Conservation (phyloP, 148 eudicot genomes). For the Chenopodium suecicum region DNA sequence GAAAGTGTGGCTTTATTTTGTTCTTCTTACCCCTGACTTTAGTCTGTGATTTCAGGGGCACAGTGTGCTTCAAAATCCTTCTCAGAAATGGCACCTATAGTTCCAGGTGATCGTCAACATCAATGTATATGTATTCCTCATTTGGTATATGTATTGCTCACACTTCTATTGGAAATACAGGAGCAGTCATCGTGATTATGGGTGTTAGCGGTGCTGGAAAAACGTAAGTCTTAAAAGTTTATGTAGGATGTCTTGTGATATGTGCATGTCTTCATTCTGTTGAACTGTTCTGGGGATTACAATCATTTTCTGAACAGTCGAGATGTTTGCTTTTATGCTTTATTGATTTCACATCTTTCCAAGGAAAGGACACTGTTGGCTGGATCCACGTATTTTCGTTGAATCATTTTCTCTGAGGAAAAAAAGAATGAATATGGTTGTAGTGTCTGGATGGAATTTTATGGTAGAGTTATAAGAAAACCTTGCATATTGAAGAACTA, state of each 20-base stretch:
- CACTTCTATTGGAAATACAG: conserved; percentile 29
- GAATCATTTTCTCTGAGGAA: too few relatives aligned
- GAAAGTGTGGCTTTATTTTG: too few relatives aligned
- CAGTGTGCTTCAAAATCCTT: conserved; percentile 9
- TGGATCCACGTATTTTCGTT: too few relatives aligned
- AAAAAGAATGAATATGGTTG: too few relatives aligned
- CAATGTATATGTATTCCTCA: background rate
- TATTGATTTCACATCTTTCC: too few relatives aligned
- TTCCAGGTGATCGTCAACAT: conserved; percentile 22
- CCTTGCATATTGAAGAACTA: background rate
- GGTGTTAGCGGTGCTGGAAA: conserved; percentile 96
- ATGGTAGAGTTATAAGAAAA: background rate
- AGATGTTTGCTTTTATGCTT: background rate
- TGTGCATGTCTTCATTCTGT: background rate
- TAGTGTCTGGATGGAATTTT: too few relatives aligned
- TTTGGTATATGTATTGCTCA: background rate
- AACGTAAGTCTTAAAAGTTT: conserved; percentile 52
- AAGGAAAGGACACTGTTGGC: too few relatives aligned
- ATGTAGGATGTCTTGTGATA: background rate
- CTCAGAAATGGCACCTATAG: conserved; percentile 17
- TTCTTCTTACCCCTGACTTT: background rate
- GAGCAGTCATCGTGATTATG: conserved; percentile 64
- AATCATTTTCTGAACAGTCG: background rate
- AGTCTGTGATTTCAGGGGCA: conserved; percentile 15
- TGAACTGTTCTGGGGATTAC: background rate